Evolutionary conservation across 768 basidiomycete species (phyloP).

Genomic region (Sarcomyxa edulis): DNA sequence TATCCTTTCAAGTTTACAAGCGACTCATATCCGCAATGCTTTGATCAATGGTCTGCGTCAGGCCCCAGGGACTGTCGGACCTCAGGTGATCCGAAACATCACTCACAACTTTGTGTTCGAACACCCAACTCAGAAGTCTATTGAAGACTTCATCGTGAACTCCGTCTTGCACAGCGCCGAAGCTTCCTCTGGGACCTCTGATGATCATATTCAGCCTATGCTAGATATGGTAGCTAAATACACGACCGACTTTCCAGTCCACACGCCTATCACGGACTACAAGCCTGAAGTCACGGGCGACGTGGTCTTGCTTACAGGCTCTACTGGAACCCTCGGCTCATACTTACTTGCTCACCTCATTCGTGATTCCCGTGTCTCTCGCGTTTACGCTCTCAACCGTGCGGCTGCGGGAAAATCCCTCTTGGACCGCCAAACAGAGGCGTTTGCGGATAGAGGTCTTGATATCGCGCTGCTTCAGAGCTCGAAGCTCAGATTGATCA

Average conservation of each 20-base stretch:
- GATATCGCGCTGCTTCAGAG: constrained; percentile 10
- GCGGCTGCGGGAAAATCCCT: constrained; percentile 8
- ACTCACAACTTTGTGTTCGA: constrained; percentile 33
- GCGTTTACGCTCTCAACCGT: constrained; percentile 26
- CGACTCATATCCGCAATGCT: too few species aligned
- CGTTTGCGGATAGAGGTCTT: constrained; percentile 14
- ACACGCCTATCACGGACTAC: neutral
- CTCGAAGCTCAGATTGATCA: constrained; percentile 16
- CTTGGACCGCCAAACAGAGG: constrained; percentile 10
- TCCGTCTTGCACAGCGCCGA: constrained; percentile 23
- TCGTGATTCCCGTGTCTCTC: constrained; percentile 6
- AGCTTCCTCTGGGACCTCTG: constrained; percentile 16
- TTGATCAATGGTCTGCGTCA: constrained; percentile 25
- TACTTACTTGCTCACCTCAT: constrained; percentile 21
- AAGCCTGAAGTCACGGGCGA: neutral
- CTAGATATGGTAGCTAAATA: constrained; percentile 13
- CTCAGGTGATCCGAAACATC: constrained; percentile 14
- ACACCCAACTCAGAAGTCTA: too few species aligned
- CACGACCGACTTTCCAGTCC: constrained; percentile 2
- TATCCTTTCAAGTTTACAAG: constrained; percentile 30
- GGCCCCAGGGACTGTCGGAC: constrained; percentile 4
- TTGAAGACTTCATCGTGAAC: constrained; percentile 41
- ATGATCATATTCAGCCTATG: constrained; percentile 9
- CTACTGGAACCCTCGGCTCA: constrained; percentile 26
- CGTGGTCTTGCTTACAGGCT: constrained; percentile 27